Percentiles rank a stretch among this genome's conserved stretches.
Conservation (phyloP, 176 grass and related monocot genomes). For the Poa annua region DNA sequence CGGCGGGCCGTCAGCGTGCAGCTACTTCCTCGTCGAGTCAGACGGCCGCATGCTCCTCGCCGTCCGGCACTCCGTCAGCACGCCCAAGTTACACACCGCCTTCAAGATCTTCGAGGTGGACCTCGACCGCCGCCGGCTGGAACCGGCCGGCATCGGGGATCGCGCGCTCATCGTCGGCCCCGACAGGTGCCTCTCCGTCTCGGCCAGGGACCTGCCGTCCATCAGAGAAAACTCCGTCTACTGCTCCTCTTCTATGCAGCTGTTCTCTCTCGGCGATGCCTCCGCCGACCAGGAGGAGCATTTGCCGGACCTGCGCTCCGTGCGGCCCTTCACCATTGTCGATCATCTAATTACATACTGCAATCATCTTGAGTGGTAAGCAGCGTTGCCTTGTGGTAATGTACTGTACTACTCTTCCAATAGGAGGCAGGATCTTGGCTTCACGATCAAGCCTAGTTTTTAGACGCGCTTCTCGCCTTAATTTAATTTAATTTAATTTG, state of each 20-base stretch:
- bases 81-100: background rate
- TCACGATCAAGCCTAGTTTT: background rate
- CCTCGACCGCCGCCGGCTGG: background rate
- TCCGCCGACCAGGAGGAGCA: too few species aligned
- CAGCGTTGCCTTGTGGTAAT: background rate
- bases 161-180: slow-evolving; percentile 15
- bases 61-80: background rate
- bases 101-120: slow-evolving; percentile 13
- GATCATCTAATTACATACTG: slow-evolving; percentile 41
- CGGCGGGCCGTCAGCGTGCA: background rate
- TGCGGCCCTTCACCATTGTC: slow-evolving; percentile 29
- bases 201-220: background rate
- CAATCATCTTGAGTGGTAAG: slow-evolving; percentile 30
- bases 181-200: slow-evolving; percentile 39
- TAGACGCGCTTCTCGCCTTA: background rate
- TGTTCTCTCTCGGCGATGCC: slow-evolving; percentile 20
- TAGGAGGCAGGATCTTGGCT: background rate
- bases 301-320: background rate
- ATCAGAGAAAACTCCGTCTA: slow-evolving; percentile 26
- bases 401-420: background rate
- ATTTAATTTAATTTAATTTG: background rate
- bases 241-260: background rate
- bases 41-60: slow-evolving; percentile 16
- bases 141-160: slow-evolving; percentile 29
- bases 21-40: slow-evolving; percentile 19